Percentiles rank a stretch among this genome's conserved stretches.
These are phyloP conservation scores for Styphnolobium japonicum DNA, from an alignment of 306 rosid genomes.

Conservation along the genomic window DNA sequence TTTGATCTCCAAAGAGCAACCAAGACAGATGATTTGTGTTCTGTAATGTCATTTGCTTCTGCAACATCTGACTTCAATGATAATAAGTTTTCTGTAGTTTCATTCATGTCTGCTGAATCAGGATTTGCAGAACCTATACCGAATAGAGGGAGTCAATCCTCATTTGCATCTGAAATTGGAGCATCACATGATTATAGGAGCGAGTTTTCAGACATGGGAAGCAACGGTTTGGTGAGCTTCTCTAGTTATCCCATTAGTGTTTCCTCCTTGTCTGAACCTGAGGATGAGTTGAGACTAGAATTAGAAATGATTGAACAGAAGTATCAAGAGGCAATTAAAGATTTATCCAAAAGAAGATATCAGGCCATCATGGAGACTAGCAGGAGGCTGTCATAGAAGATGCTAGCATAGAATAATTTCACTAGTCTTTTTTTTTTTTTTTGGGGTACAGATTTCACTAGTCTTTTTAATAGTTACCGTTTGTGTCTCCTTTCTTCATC, in stretches of 20 bases:
- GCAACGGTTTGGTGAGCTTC: neutral
- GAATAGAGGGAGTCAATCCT: constrained; percentile 18
- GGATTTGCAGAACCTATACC: constrained; percentile 6
- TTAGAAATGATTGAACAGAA: constrained; percentile 49
- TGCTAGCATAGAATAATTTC: constrained; percentile 6
- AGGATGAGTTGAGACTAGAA: constrained; percentile 43
- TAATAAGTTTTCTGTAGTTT: constrained; percentile 17
- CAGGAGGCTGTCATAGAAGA: constrained; percentile 39
- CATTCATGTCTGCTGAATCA: constrained; percentile 34
- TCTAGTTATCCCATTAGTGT: neutral
- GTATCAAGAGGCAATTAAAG: constrained; percentile 40
- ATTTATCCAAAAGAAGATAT: constrained; percentile 31
- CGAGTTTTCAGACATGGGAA: constrained; percentile 20
- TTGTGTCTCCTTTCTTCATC: constrained; percentile 2
- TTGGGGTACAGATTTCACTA: constrained; percentile 26
- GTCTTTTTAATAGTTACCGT: constrained; percentile 24
- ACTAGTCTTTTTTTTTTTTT: neutral
- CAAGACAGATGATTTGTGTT: constrained; percentile 25
- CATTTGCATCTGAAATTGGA: constrained; percentile 16
- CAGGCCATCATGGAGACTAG: constrained; percentile 47
- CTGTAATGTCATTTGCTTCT: constrained; percentile 30
- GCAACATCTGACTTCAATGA: constrained; percentile 17
- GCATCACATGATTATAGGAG: neutral
- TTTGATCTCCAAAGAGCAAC: neutral
- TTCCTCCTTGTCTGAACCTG: constrained; percentile 22